Evolutionary conservation across 2,329 filamentous ascomycete genomes (phyloP).

Genomic region (Epichloe gansuensis): DNA sequence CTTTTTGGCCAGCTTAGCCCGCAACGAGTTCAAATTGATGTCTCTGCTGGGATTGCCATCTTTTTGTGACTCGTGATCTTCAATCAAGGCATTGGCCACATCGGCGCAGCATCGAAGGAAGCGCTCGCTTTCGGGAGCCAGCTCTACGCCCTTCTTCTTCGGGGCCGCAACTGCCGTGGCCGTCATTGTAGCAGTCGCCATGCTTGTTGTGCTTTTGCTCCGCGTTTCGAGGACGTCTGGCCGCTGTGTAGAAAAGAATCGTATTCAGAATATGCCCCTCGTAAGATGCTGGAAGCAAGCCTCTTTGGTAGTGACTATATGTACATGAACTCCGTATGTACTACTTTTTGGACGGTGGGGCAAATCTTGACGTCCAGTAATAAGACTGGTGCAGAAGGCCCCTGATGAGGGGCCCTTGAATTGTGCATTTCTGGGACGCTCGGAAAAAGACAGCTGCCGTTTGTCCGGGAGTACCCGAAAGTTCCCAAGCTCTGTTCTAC

Average conservation of each 20-base stretch:
- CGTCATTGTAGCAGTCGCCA: constrained; percentile 46
- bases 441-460: constrained; percentile 15
- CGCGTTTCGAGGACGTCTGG: neutral
- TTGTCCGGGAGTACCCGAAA: constrained; percentile 12
- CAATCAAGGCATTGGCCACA: constrained; percentile 84
- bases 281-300: neutral
- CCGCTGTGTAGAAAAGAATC: neutral
- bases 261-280: neutral
- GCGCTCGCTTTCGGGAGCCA: constrained; percentile 86
- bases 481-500: constrained; percentile 4
- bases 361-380: constrained; percentile 7
- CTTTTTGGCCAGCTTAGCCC: constrained; percentile 83
- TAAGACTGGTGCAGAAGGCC: neutral
- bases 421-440: neutral
- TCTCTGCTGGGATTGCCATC: constrained; percentile 68
- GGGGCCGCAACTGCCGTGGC: constrained; percentile 51
- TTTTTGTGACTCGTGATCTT: constrained; percentile 76
- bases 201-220: constrained; percentile 9
- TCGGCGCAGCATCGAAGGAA: constrained; percentile 92
- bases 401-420: too few species aligned
- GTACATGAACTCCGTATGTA: too few species aligned
- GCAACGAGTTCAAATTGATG: constrained; percentile 81
- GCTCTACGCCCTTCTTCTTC: constrained; percentile 58
- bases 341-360: constrained; percentile 1
- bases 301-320: neutral